Evolutionary conservation across 1,284 basidiomycete genomes (phyloP).

Genomic region (Malassezia brasiliensis): DNA sequence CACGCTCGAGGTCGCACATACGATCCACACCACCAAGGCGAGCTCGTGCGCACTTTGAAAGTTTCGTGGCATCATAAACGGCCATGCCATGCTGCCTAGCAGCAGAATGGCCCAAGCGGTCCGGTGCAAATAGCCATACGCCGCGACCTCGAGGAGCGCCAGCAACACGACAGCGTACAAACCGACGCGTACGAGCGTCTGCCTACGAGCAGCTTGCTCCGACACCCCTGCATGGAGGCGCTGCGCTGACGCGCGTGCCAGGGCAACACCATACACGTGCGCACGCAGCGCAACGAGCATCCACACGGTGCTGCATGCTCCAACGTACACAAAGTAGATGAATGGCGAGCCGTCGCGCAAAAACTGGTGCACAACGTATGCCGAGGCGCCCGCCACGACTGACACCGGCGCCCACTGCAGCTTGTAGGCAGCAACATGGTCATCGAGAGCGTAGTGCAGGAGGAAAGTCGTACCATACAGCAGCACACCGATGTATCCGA

Average conservation of each 20-base stretch:
- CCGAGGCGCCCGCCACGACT: slow-evolving; percentile 1
- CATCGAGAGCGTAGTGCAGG: slow-evolving; percentile 25
- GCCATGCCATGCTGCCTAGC: slow-evolving; percentile 61
- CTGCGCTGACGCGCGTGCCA: not conserved
- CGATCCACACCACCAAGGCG: slow-evolving; percentile 53
- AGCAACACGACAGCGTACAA: slow-evolving; percentile 13
- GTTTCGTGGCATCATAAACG: slow-evolving; percentile 22
- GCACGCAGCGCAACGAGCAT: not conserved
- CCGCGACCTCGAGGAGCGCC: slow-evolving; percentile 56
- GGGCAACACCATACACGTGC: not conserved
- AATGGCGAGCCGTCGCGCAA: slow-evolving; percentile 59
- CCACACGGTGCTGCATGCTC: slow-evolving; percentile 67
- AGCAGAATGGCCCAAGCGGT: slow-evolving; percentile 64
- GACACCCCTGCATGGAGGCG: not conserved
- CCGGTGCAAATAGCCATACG: slow-evolving; percentile 57
- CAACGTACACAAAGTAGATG: slow-evolving; percentile 67
- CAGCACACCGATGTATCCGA: slow-evolving; percentile 70
- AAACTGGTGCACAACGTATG: slow-evolving; percentile 52
- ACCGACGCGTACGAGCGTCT: not conserved
- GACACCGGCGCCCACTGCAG: not conserved
- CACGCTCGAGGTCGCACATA: slow-evolving; percentile 51
- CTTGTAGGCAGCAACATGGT: not conserved
- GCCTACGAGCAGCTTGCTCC: not conserved
- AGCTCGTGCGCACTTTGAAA: slow-evolving; percentile 33
- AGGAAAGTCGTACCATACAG: slow-evolving; percentile 40